phyloP scores from a whole-genome alignment of 2,329 filamentous ascomycete species.

The Neofusicoccum parvum region DNA sequence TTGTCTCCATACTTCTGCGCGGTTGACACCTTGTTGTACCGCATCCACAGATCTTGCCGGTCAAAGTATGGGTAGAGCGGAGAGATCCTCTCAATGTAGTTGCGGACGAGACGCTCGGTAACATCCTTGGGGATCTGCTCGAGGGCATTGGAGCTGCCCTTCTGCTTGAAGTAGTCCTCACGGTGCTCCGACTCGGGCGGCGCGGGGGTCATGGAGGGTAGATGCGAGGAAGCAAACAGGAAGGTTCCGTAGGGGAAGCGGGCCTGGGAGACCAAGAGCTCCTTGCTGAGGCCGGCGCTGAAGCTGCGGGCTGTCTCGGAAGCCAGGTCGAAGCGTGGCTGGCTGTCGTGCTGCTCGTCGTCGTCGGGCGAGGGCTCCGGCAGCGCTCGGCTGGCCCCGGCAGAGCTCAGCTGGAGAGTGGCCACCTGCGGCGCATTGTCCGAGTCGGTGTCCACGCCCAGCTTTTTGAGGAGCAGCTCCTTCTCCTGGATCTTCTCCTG shows the following conservation, averaged over 20 bases:
- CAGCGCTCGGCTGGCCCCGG: not conserved
- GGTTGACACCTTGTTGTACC: not conserved
- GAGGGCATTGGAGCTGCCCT: not conserved
- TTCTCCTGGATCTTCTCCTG: conserved; percentile 22
- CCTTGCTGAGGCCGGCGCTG: not conserved
- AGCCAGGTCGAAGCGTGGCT: conserved; percentile 10
- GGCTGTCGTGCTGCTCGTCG: not conserved
- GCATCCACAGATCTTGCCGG: conserved; percentile 6
- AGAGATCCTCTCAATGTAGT: conserved; percentile 16
- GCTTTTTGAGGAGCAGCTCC: conserved; percentile 12
- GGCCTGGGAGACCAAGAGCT: conserved; percentile 10
- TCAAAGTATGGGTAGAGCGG: conserved; percentile 17
- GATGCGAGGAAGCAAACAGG: conserved; percentile 16
- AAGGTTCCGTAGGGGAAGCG: conserved; percentile 19
- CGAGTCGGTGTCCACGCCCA: conserved; percentile 13
- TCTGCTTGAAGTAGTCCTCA: conserved; percentile 13
- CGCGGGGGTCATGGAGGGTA: conserved; percentile 3
- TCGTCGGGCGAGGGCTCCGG: not conserved
- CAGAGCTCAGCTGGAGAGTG: not conserved
- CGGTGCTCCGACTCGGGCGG: not conserved
- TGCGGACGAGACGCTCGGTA: conserved; percentile 10
- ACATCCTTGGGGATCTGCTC: conserved; percentile 17
- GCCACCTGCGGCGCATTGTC: not conserved
- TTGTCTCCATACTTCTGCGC: not conserved
- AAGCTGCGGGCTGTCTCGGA: conserved; percentile 16